These are phyloP conservation scores for Aspergillus sp. DNA, from an alignment of 2,329 filamentous ascomycete genomes.

Conservation along the genomic window DNA sequence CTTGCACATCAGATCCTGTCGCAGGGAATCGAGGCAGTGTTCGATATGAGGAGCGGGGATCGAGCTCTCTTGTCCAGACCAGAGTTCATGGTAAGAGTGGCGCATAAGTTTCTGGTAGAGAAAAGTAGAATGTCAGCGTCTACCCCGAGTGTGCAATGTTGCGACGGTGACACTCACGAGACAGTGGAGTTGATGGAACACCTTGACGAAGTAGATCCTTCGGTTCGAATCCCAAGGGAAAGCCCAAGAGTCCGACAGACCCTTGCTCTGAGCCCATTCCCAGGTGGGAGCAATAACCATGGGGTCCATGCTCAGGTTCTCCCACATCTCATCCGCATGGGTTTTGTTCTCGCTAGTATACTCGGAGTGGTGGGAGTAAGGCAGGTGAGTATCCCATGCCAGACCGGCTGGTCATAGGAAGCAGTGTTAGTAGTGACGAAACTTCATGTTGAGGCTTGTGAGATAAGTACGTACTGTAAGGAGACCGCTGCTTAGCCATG, in stretches of 20 bases:
- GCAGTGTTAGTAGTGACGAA: background rate
- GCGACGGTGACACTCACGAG: background rate
- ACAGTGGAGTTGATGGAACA: constrained; percentile 13
- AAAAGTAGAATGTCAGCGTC: background rate
- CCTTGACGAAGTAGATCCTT: constrained; percentile 9
- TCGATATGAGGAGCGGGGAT: constrained; percentile 3
- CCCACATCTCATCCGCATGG: constrained; percentile 6
- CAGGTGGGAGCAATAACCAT: constrained; percentile 9
- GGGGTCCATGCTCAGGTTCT: constrained; percentile 1
- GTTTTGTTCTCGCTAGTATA: constrained; percentile 7
- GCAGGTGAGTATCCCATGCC: background rate
- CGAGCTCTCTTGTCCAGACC: background rate
- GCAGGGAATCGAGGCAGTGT: constrained; percentile 9
- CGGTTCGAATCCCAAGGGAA: constrained; percentile 10
- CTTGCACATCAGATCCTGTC: constrained; percentile 9
- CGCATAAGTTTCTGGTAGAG: background rate
- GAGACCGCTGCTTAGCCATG: background rate
- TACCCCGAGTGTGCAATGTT: background rate
- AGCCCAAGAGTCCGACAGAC: constrained; percentile 2
- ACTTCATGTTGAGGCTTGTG: background rate
- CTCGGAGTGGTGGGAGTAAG: constrained; percentile 3
- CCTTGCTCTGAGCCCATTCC: constrained; percentile 2
- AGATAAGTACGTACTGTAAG: background rate
- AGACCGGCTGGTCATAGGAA: constrained; percentile 1
- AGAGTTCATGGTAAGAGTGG: background rate